Percentiles rank a stretch among this genome's conserved stretches.
These are phyloP conservation scores for Candida dendrica DNA, from an alignment of 805 yeast genomes.

Conservation along the genomic window DNA sequence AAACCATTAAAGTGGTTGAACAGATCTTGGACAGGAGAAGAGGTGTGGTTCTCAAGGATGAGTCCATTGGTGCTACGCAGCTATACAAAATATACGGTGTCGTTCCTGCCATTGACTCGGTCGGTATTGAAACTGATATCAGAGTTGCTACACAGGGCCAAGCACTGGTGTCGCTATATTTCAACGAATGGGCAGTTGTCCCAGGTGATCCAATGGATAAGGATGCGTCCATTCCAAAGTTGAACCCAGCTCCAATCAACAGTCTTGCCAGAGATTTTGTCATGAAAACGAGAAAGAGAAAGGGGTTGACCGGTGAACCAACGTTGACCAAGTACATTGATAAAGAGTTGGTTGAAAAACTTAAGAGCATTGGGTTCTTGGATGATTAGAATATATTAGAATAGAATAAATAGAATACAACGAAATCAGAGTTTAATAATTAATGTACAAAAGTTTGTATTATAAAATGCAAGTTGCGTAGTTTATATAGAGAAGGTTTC, in stretches of 20 bases:
- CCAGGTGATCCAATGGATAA: conserved; percentile 90
- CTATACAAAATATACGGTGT: conserved; percentile 52
- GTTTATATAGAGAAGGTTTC: neutral
- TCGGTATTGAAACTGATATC: conserved; percentile 84
- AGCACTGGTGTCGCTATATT: conserved; percentile 60
- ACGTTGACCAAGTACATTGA: conserved; percentile 62
- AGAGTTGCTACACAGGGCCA: conserved; percentile 72
- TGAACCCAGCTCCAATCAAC: conserved; percentile 65
- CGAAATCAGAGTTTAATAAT: neutral
- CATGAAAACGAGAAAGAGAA: conserved; percentile 80
- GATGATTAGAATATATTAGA: conserved; percentile 1
- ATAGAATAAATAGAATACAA: neutral
- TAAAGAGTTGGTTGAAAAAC: conserved; percentile 42
- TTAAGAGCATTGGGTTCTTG: conserved; percentile 42
- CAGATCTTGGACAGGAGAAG: conserved; percentile 55
- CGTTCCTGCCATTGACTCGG: conserved; percentile 84
- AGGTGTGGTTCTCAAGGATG: conserved; percentile 45
- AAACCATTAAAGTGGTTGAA: conserved; percentile 42
- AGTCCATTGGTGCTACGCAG: conserved; percentile 67
- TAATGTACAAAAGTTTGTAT: neutral
- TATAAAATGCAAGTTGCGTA: neutral
- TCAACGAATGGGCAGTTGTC: conserved; percentile 66
- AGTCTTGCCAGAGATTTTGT: conserved; percentile 85
- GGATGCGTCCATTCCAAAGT: conserved; percentile 51
- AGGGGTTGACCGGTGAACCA: conserved; percentile 76